A percentile compares a stretch with the other conserved stretches of the same genome.
Evolutionary conservation across 768 basidiomycete genomes (phyloP).

Genomic region (Auriscalpium vulgare): DNA sequence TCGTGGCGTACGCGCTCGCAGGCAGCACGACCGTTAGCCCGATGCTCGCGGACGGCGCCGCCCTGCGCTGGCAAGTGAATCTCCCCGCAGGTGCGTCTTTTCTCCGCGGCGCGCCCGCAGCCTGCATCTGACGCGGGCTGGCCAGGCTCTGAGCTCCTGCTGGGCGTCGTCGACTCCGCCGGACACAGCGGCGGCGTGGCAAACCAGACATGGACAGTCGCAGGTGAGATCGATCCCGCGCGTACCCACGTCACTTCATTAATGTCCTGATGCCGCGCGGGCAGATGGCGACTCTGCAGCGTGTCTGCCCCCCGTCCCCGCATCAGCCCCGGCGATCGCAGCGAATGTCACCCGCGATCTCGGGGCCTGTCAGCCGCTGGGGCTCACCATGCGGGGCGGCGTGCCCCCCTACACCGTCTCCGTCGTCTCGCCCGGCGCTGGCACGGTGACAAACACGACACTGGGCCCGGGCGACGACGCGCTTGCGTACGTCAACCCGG

Average conservation of each 20-base stretch:
- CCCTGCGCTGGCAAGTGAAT: slow-evolving; percentile 31
- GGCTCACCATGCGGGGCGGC: slow-evolving; percentile 35
- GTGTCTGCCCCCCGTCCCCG: slow-evolving; percentile 16
- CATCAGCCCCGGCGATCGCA: slow-evolving; percentile 25
- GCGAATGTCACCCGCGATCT: slow-evolving; percentile 32
- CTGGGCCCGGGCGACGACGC: slow-evolving; percentile 28
- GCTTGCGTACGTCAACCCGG: slow-evolving; percentile 37
- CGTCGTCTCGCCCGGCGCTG: slow-evolving; percentile 29
- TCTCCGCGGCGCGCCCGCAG: neutral
- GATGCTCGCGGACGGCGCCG: slow-evolving; percentile 26
- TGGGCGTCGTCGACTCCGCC: slow-evolving; percentile 37
- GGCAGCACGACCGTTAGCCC: slow-evolving; percentile 27
- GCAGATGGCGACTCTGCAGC: slow-evolving; percentile 24
- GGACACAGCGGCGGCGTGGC: slow-evolving; percentile 36
- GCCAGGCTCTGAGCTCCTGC: slow-evolving; percentile 34
- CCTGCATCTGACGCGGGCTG: neutral
- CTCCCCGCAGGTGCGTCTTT: slow-evolving; percentile 31
- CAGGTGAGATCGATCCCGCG: slow-evolving; percentile 20
- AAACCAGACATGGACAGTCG: slow-evolving; percentile 27
- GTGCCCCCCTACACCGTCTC: slow-evolving; percentile 37
- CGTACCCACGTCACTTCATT: slow-evolving; percentile 6
- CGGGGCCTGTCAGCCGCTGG: slow-evolving; percentile 40
- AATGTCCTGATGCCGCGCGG: neutral
- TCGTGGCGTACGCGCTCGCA: slow-evolving; percentile 33
- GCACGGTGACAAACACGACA: slow-evolving; percentile 32